Percentiles rank a stretch among this genome's conserved stretches.
These are phyloP conservation scores for Colletotrichum sp. DNA, from an alignment of 2,329 filamentous ascomycete genomes.

Conservation along the genomic window DNA sequence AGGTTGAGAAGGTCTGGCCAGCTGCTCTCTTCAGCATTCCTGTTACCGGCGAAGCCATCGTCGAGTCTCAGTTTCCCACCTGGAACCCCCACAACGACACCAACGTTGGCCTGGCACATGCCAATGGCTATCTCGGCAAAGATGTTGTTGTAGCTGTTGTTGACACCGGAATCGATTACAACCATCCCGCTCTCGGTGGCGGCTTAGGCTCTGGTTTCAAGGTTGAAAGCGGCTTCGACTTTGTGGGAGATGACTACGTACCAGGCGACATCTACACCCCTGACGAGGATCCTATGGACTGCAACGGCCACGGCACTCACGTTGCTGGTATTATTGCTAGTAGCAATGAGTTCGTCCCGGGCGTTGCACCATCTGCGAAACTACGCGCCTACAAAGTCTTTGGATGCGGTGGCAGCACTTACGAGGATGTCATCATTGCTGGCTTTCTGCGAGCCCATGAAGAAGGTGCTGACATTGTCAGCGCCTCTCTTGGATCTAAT, in stretches of 20 bases:
- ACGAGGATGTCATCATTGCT: constrained; percentile 17
- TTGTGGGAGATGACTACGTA: neutral
- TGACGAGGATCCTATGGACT: constrained; percentile 43
- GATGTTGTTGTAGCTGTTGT: constrained; percentile 20
- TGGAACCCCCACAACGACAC: constrained; percentile 9
- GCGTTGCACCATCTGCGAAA: constrained; percentile 43
- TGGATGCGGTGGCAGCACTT: constrained; percentile 25
- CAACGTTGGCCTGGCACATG: neutral
- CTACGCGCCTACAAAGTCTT: constrained; percentile 44
- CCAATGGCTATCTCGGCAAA: neutral
- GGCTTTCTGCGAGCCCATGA: constrained; percentile 21
- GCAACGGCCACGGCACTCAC: constrained; percentile 25
- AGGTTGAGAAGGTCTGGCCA: neutral
- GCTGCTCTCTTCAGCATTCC: neutral
- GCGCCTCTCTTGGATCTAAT: constrained; percentile 26
- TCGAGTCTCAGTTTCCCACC: neutral
- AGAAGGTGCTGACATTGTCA: constrained; percentile 35
- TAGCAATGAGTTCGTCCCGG: constrained; percentile 37
- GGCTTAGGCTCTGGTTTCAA: constrained; percentile 55
- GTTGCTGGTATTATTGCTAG: constrained; percentile 7
- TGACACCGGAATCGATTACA: constrained; percentile 51
- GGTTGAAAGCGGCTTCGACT: constrained; percentile 42
- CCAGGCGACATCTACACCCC: constrained; percentile 34
- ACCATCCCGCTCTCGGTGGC: constrained; percentile 54
- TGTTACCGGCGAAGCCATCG: neutral